Evolutionary conservation across 2,329 filamentous ascomycete genomes (phyloP).

Genomic region (Xylariaceae sp.): DNA sequence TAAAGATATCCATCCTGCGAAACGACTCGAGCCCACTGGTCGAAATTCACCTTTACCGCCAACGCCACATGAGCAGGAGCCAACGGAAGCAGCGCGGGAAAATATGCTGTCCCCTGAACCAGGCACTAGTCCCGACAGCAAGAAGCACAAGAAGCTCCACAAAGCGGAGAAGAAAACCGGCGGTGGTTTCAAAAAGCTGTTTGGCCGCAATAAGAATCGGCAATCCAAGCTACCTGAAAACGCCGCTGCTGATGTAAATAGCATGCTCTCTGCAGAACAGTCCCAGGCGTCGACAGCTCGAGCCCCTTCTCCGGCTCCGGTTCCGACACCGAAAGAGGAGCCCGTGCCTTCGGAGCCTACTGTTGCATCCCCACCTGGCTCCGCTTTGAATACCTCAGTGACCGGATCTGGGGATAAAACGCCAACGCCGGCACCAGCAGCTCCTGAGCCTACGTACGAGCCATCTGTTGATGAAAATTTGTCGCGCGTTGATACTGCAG

Average conservation of each 20-base stretch:
- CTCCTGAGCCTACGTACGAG: constrained; percentile 45
- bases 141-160: constrained; percentile 57
- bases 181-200: constrained; percentile 65
- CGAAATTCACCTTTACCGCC: constrained; percentile 45
- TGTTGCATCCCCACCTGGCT: constrained; percentile 20
- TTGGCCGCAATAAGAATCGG: constrained; percentile 64
- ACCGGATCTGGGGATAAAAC: constrained; percentile 33
- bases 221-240: constrained; percentile 59
- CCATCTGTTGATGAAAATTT: constrained; percentile 50
- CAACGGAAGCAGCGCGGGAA: constrained; percentile 41
- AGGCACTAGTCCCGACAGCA: constrained; percentile 47
- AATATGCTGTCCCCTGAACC: constrained; percentile 46
- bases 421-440: constrained; percentile 28
- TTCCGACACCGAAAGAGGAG: constrained; percentile 29
- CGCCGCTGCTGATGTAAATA: constrained; percentile 53
- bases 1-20: constrained; percentile 41
- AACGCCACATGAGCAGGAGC: constrained; percentile 41
- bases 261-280: constrained; percentile 50
- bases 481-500: constrained; percentile 63
- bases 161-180: constrained; percentile 48
- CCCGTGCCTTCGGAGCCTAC: constrained; percentile 29
- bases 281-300: constrained; percentile 31
- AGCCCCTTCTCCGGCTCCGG: constrained; percentile 34
- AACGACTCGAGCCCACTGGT: constrained; percentile 37
- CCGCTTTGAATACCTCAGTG: constrained; percentile 27